These are phyloP conservation scores for Cercospora janseana DNA, from an alignment of 2,329 filamentous ascomycete genomes.

Conservation along the genomic window DNA sequence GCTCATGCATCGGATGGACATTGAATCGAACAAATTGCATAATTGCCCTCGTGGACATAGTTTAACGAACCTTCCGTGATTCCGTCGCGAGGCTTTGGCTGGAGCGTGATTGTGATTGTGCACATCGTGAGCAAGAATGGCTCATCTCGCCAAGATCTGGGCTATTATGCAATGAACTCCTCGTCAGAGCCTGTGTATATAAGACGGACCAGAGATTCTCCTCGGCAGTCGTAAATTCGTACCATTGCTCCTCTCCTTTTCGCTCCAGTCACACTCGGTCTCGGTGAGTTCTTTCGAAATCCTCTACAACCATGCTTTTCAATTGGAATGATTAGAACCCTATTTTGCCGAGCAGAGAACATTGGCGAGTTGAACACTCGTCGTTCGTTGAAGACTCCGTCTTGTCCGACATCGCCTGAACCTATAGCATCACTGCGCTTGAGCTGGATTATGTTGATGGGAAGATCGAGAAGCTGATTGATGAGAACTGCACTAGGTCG, in stretches of 20 bases:
- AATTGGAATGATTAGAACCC: slow-evolving; percentile 1
- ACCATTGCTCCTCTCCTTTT: neutral
- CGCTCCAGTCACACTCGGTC: neutral
- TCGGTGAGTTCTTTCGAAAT: too few relatives aligned
- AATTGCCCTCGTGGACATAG: neutral
- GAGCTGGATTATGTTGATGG: too few relatives aligned
- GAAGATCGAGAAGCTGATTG: too few relatives aligned
- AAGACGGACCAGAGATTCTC: too few relatives aligned
- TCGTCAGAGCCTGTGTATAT: too few relatives aligned
- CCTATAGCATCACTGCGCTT: too few relatives aligned
- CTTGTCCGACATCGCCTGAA: slow-evolving; percentile 12
- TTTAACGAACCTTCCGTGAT: too few relatives aligned
- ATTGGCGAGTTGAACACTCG: slow-evolving; percentile 6
- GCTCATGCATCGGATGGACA: neutral
- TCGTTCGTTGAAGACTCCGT: slow-evolving; percentile 5
- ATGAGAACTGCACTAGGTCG: too few relatives aligned
- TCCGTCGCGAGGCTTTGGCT: too few relatives aligned
- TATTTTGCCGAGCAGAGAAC: slow-evolving; percentile 12
- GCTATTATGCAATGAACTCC: too few relatives aligned
- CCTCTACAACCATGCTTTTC: neutral
- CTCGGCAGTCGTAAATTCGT: too few relatives aligned
- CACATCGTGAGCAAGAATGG: slow-evolving; percentile 2
- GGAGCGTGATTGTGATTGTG: too few relatives aligned
- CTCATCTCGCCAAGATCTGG: slow-evolving; percentile 1
- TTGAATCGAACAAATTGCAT: neutral